These are phyloP conservation scores for Passiflora organensis DNA, from an alignment of 345 rosid species.

Conservation along the genomic window DNA sequence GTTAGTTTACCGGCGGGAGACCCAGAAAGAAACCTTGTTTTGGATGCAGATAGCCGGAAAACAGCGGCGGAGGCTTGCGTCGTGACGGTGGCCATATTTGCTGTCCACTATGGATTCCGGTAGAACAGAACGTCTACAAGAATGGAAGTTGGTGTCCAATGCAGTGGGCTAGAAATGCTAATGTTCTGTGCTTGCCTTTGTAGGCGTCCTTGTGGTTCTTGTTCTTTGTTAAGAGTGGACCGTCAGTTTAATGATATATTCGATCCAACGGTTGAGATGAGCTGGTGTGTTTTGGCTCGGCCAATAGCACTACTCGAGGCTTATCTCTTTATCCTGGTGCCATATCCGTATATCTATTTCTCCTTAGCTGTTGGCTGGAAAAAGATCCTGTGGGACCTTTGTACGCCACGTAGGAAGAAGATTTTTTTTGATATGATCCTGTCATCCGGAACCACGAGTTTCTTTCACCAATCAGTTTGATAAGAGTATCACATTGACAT, in stretches of 20 bases:
- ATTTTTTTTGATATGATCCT: too few species aligned
- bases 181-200: conserved; percentile 33
- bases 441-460: too few species aligned
- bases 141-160: too few species aligned
- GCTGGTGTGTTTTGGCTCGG: too few species aligned
- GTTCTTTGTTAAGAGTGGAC: too few species aligned
- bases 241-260: too few species aligned
- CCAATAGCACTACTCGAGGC: conserved; percentile 23
- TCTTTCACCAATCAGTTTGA: too few species aligned
- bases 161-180: too few species aligned
- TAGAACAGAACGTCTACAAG: not conserved
- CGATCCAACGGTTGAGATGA: conserved; percentile 30
- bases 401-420: too few species aligned
- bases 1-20: conserved; percentile 45
- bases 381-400: conserved; percentile 44
- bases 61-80: conserved; percentile 85
- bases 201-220: conserved; percentile 34
- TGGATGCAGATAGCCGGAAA: conserved; percentile 58
- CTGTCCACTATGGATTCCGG: conserved; percentile 5
- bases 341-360: conserved; percentile 51
- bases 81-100: conserved; percentile 69
- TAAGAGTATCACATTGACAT: too few species aligned
- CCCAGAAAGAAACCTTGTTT: conserved; percentile 64
- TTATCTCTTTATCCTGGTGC: conserved; percentile 44
- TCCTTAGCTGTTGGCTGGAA: conserved; percentile 41